A percentile compares a stretch with the other conserved stretches of the same genome.
These are phyloP conservation scores for Rhipidocladum racemiflorum DNA, from an alignment of 176 grass and related monocot genomes.

Conservation along the genomic window DNA sequence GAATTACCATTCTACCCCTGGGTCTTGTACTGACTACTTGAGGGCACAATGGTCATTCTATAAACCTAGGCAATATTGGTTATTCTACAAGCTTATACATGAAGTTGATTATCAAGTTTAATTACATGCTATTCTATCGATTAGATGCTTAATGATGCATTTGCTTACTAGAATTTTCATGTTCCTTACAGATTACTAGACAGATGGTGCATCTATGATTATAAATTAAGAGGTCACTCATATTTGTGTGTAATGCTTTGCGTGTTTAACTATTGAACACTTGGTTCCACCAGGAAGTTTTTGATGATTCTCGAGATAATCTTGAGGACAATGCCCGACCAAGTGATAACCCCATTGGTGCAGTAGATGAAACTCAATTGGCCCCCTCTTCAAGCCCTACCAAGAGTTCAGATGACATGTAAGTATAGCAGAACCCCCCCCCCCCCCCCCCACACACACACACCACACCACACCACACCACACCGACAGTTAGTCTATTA, in stretches of 20 bases:
- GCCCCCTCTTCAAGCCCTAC: constrained; percentile 49
- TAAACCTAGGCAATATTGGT: too few relatives aligned
- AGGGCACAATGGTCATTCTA: too few relatives aligned
- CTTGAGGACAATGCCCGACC: constrained; percentile 28
- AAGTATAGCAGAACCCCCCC: constrained; percentile 25
- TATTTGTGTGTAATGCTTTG: not conserved
- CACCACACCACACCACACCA: too few relatives aligned
- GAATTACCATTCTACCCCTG: too few relatives aligned
- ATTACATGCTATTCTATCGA: too few relatives aligned
- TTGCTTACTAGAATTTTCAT: too few relatives aligned
- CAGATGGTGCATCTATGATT: not conserved
- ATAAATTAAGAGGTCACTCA: not conserved
- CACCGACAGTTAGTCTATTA: not conserved
- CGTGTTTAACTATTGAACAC: constrained; percentile 23
- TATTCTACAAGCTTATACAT: too few relatives aligned
- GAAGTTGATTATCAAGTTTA: too few relatives aligned
- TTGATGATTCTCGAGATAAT: constrained; percentile 27
- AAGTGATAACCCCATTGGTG: constrained; percentile 29
- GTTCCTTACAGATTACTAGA: too few relatives aligned
- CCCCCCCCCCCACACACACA: too few relatives aligned
- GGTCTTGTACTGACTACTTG: too few relatives aligned
- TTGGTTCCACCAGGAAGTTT: constrained; percentile 37
- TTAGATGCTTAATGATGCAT: too few relatives aligned
- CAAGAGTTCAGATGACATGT: constrained; percentile 47
- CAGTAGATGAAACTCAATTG: constrained; percentile 28